Conservation (phyloP, 108 stramenopile species). For the Skeletonema grethae region DNA sequence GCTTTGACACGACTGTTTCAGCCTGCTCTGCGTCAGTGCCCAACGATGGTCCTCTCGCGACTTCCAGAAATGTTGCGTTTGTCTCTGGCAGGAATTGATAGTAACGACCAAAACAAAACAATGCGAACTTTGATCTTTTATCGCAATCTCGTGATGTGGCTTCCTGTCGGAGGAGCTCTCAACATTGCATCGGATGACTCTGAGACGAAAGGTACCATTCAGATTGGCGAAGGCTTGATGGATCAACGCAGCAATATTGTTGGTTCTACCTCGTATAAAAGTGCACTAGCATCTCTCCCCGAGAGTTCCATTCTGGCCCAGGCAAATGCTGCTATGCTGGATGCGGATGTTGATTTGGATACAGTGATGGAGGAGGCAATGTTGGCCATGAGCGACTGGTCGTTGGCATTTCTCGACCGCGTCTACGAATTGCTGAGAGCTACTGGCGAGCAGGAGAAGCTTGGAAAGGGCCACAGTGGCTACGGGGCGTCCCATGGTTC, state of each 20-base stretch:
- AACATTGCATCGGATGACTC: conserved; percentile 8
- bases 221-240: conserved; percentile 59
- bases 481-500: conserved; percentile 74
- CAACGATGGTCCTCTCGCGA: conserved; percentile 62
- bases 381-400: conserved; percentile 79
- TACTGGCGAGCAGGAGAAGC: conserved; percentile 82
- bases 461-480: conserved; percentile 70
- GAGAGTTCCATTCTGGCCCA: conserved; percentile 58
- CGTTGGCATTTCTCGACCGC: conserved; percentile 78
- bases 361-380: conserved; percentile 67
- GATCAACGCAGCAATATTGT: conserved; percentile 40
- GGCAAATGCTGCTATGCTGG: conserved; percentile 14
- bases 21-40: conserved; percentile 63
- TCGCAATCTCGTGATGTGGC: conserved; percentile 79
- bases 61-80: conserved; percentile 78
- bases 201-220: conserved; percentile 29
- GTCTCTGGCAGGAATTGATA: conserved; percentile 87
- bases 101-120: conserved; percentile 90
- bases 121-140: conserved; percentile 86
- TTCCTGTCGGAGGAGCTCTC: conserved; percentile 67
- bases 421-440: conserved; percentile 82
- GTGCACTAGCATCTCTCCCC: conserved; percentile 60
- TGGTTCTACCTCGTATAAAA: conserved; percentile 51
- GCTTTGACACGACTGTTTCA: conserved; percentile 71
- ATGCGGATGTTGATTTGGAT: conserved; percentile 28